phyloP scores from a whole-genome alignment of 768 basidiomycete genomes.

The Naganishia friedmannii region DNA sequence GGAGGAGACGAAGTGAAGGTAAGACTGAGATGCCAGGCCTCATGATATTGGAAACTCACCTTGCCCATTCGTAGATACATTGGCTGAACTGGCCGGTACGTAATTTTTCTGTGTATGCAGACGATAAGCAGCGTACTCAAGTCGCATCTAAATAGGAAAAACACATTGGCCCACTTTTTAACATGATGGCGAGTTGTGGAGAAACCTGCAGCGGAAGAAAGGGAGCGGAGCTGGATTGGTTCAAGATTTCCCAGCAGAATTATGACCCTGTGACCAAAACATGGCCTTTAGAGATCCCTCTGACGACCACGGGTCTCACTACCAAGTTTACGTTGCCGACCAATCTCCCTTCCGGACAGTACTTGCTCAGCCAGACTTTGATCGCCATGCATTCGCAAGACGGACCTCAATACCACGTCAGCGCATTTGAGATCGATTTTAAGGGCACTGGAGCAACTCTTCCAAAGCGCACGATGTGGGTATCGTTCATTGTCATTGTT shows the following conservation, averaged over 20 bases:
- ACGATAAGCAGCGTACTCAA: neutral
- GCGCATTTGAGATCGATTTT: constrained; percentile 1
- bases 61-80: neutral
- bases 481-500: too few species aligned
- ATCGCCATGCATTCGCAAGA: neutral
- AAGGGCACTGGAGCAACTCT: neutral
- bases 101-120: neutral
- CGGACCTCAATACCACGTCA: constrained; percentile 2
- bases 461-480: too few species aligned
- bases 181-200: constrained; percentile 23
- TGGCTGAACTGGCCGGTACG: constrained; percentile 21
- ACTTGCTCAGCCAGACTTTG: constrained; percentile 8
- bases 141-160: neutral
- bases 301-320: neutral
- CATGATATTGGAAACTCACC: neutral
- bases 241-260: constrained; percentile 16
- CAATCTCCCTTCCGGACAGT: neutral
- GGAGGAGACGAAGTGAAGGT: neutral
- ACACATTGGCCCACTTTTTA: neutral
- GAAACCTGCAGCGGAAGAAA: constrained; percentile 7
- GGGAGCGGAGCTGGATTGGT: constrained; percentile 23
- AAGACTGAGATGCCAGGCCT: neutral
- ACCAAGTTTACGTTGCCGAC: neutral
- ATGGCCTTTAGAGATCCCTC: neutral
- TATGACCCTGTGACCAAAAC: neutral